Evolutionary conservation across 2,329 filamentous ascomycete genomes (phyloP).

Genomic region (Venturia nashicola): DNA sequence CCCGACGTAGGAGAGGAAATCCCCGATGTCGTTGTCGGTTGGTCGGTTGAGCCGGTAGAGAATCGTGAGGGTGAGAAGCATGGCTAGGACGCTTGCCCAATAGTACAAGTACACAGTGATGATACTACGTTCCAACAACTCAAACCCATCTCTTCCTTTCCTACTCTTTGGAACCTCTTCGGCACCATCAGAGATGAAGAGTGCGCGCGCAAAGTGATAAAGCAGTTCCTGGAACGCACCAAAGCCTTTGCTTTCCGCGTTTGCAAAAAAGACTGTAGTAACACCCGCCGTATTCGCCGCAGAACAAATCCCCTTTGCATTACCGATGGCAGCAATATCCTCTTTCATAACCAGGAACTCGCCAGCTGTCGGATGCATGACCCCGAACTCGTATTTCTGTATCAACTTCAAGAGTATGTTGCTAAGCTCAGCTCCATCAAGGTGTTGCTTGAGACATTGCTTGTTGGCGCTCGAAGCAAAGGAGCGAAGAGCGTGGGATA

Average conservation of each 20-base stretch:
- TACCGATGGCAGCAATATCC: not conserved
- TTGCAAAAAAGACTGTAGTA: not conserved
- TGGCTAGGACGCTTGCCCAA: not conserved
- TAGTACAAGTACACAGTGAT: conserved; percentile 5
- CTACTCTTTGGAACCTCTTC: not conserved
- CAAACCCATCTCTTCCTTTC: not conserved
- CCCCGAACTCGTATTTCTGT: not conserved
- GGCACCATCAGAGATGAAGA: not conserved
- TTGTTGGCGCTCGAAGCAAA: not conserved
- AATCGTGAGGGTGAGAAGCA: not conserved
- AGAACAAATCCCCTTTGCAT: not conserved
- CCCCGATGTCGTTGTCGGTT: not conserved
- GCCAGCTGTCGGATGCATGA: not conserved
- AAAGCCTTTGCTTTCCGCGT: not conserved
- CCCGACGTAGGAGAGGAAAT: not conserved
- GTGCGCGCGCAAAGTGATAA: not conserved
- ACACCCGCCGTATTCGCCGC: not conserved
- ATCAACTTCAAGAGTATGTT: not conserved
- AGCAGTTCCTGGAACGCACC: not conserved
- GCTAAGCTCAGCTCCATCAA: not conserved
- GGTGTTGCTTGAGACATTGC: not conserved
- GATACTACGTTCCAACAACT: not conserved
- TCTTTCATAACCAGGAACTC: not conserved
- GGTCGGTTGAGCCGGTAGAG: not conserved
- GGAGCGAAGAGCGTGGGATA: not conserved